Base-by-base conservation (phyloP, 2,329 filamentous ascomycete species). In the Aspergillus candidus region DNA sequence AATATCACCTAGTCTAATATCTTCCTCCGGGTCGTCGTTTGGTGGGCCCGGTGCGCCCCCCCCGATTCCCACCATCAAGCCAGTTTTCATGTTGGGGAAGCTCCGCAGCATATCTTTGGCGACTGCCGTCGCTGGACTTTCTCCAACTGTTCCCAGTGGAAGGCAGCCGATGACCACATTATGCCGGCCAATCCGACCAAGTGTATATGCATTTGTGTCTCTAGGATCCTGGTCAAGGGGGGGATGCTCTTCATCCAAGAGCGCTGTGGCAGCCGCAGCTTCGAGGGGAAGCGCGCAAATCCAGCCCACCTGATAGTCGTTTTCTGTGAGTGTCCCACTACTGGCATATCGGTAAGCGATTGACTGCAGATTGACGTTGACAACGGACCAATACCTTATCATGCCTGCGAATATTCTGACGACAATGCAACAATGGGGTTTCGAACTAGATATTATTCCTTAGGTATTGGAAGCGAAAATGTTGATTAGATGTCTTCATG, bases 51-150 rank as follows among this genome's bases (percentile, higher is more conserved):
- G 35, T 2, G 32, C 36, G 3, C 41, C 41, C 2, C 31, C 41
- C 14, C n/a, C 41, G 14, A 40, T 40, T 7, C 41, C 41, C 7
- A 44, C 41, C 41, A 44, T 39, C 4, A 44, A 18, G 30, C 37
- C 37, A 11, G 39, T 39, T 4, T 27, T 33, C 13, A 44, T 18
- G 11, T 30, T 22, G 27, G 18, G 36, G 36, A 32, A 44, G 17
- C 11, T 18, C 15, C 31, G 15, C 11, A 17, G 11, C 32, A 44
- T 14, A 11, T 44, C 30, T 12, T 34, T 44, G 17, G 40, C 40
- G 8, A 42, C 32, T 11, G 40, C 15, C 8, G 40, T 33, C 13
- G 40, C 40, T 35, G 40, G 31, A 7, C 22, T 33, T 11, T 29
- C 32, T 1, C 41, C 41, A n/a, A 4, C 17, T 30, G 17, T 34